Percentiles rank a stretch among this genome's conserved stretches.
phyloP scores from a whole-genome alignment of 2,329 filamentous ascomycete species.

The Elsinoe arachidis region DNA sequence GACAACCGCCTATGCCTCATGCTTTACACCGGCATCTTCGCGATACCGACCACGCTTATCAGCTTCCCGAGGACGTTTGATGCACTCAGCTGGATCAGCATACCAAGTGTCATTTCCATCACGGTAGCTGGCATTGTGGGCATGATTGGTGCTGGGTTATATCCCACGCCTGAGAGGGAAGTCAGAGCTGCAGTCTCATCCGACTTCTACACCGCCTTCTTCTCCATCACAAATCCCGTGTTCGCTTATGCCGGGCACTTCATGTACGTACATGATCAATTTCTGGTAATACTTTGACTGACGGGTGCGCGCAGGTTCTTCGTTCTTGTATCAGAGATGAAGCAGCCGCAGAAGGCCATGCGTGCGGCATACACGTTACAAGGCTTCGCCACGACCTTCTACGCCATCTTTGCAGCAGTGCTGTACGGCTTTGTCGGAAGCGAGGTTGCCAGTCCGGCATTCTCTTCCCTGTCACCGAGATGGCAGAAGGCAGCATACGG shows the following conservation, averaged over 20 bases:
- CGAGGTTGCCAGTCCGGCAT: slow-evolving; percentile 39
- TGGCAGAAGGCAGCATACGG: slow-evolving; percentile 46
- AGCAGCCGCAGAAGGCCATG: slow-evolving; percentile 42
- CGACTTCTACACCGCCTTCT: slow-evolving; percentile 38
- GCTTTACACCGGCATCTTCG: slow-evolving; percentile 44
- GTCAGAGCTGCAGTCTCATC: slow-evolving; percentile 33
- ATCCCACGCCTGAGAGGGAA: slow-evolving; percentile 31
- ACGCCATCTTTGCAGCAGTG: slow-evolving; percentile 44
- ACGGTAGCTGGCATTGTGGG: slow-evolving; percentile 43
- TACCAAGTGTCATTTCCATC: slow-evolving; percentile 40
- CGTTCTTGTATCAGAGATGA: slow-evolving; percentile 47
- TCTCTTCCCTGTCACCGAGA: slow-evolving; percentile 37
- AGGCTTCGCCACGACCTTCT: slow-evolving; percentile 42
- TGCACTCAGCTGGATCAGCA: slow-evolving; percentile 39
- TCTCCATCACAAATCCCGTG: slow-evolving; percentile 44
- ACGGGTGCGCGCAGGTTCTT: slow-evolving; percentile 33
- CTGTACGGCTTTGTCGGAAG: slow-evolving; percentile 44
- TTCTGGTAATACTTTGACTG: background rate
- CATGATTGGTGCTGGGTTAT: slow-evolving; percentile 41
- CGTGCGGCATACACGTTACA: slow-evolving; percentile 45
- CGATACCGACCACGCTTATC: slow-evolving; percentile 39
- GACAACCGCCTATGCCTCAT: slow-evolving; percentile 41
- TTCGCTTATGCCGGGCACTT: slow-evolving; percentile 47
- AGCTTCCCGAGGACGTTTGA: slow-evolving; percentile 44
- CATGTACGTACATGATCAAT: slow-evolving; percentile 26